phyloP scores from a whole-genome alignment of 805 yeast genomes.

The Kuraishia piskuri region DNA sequence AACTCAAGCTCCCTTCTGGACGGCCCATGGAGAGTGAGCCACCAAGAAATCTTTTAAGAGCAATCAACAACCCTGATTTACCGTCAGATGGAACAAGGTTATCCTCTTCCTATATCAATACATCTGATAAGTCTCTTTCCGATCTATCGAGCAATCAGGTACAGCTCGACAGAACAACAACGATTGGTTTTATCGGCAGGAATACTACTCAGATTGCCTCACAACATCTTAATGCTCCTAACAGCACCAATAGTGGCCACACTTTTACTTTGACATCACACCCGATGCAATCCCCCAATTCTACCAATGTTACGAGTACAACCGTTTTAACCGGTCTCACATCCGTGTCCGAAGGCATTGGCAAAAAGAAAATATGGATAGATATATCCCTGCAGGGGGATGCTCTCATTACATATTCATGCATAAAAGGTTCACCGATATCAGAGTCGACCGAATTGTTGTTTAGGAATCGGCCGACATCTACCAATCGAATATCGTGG shows the following conservation, averaged over 20 bases:
- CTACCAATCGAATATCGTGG: slow-evolving; percentile 6
- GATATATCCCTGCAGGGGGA: slow-evolving; percentile 22
- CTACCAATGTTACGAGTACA: neutral
- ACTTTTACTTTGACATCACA: neutral
- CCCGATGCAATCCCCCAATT: neutral
- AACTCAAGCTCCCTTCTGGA: no score
- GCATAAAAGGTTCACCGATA: neutral
- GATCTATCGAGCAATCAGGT: no score
- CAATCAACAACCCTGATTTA: no score
- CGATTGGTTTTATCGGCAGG: no score
- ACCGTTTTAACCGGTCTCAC: slow-evolving; percentile 3
- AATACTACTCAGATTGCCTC: no score
- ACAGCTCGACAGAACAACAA: no score
- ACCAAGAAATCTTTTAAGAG: no score
- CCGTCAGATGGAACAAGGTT: no score
- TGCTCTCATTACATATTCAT: slow-evolving; percentile 11
- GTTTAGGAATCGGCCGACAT: neutral
- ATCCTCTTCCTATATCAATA: no score
- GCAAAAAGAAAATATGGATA: slow-evolving; percentile 24
- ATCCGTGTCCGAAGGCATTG: slow-evolving; percentile 3
- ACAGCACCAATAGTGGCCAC: neutral
- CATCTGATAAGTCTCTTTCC: no score
- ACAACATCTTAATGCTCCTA: no score
- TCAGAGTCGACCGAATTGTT: neutral
- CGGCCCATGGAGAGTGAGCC: no score